Evolutionary conservation across 148 eudicot genomes (phyloP), one percentile per base, ranked within the genome.

Genomic region (Dianthus caryophyllus): DNA sequence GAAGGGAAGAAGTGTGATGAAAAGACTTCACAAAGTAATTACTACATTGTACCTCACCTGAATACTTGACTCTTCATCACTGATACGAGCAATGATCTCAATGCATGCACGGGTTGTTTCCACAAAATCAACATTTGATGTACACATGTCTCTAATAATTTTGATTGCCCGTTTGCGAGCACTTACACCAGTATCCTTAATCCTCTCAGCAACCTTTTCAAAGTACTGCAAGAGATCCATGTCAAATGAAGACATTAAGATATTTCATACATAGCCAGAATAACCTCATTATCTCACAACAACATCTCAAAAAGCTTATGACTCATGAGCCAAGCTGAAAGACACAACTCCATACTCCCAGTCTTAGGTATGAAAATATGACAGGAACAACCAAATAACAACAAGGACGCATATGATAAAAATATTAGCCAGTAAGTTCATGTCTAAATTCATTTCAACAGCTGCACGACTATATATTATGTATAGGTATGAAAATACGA

Each of bases 111-210:
- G 82, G 0, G 87, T 78, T 67, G 78, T 77, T 71, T 85, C 93
- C 44, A 82, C 43, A 68, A 90, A 90, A 69, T 86, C 85, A 15
- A 74, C 57, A 77, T 84, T 90, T 51, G 99, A 83, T 60, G 86
- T 80, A 78, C 93, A 90, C 99, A 94, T 94, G 61, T 94, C 99
- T 78, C 84, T 74, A 69, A 94, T 94, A 64, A 94, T 94, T 81
- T 81, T 94, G 75, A 94, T 88, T 14, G 99, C 97, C 25, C 99
- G 85, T 84, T 94, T 94, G 51, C 97, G 86, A 46, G 90, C 97
- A 81, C 98, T 94, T 39, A 90, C 86, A 54, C 99, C 99, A 64
- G 90, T 88, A 75, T 94, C 99, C 74, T 86, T 90, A 41, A 86
- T 84, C 74, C 99, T 83, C 82, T 94, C 99, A 6, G 87, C 88